These are phyloP conservation scores for Phanerochaete carnosa DNA, from an alignment of 768 basidiomycete genomes.

Conservation along the genomic window DNA sequence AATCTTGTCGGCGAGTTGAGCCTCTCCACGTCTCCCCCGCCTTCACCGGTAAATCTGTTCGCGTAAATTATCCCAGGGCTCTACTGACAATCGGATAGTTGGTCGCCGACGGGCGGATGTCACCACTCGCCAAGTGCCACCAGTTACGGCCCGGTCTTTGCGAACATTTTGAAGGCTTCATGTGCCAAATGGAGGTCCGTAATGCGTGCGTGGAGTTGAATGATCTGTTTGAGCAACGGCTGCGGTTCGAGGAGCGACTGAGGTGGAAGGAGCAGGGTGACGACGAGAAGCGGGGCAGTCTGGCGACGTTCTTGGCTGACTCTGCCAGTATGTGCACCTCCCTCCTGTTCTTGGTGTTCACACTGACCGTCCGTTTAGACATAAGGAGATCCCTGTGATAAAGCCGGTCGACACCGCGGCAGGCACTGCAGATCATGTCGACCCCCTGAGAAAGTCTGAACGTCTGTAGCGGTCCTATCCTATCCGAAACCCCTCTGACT, in stretches of 20 bases:
- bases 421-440: too few relatives aligned
- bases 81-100: constrained; percentile 41
- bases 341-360: too few relatives aligned
- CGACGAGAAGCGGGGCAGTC: constrained; percentile 93
- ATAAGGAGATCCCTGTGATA: constrained; percentile 99
- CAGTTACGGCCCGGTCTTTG: constrained; percentile 95
- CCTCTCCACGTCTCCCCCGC: constrained; percentile 93
- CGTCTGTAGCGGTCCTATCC: too few relatives aligned
- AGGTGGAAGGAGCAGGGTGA: constrained; percentile 96
- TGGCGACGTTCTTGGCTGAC: constrained; percentile 98
- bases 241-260: constrained; percentile 93
- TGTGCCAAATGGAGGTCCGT: constrained; percentile 97
- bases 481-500: too few relatives aligned
- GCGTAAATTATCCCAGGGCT: background rate
- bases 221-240: constrained; percentile 94
- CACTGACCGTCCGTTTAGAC: constrained; percentile 54
- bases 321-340: constrained; percentile 67
- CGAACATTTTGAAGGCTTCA: constrained; percentile 98
- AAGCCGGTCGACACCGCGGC: constrained; percentile 64
- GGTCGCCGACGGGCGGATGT: constrained; percentile 99
- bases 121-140: constrained; percentile 97
- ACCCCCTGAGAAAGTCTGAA: constrained; percentile 28
- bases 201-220: constrained; percentile 99
- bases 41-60: constrained; percentile 70
- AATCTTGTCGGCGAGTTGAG: constrained; percentile 99